These are phyloP conservation scores for Zopfochytrium polystomum DNA, from an alignment of 371 early-diverging fungal species.

Conservation along the genomic window DNA sequence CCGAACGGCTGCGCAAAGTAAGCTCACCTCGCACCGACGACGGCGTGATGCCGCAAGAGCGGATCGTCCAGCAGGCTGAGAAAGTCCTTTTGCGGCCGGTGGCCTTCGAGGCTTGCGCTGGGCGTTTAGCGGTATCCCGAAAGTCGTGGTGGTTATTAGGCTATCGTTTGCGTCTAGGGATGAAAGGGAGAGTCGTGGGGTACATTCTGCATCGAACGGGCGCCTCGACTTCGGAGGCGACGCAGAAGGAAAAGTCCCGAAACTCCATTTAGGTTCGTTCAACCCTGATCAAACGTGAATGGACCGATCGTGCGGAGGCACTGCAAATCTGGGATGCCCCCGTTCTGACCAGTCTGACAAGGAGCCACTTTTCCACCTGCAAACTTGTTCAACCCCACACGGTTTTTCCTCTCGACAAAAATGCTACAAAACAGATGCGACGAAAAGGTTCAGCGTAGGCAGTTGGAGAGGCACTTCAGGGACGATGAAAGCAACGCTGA, in stretches of 20 bases:
- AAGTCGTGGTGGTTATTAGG: background rate
- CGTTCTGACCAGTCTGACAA: no score
- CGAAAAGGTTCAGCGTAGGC: no score
- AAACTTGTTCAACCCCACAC: no score
- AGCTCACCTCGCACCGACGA: constrained; percentile 1
- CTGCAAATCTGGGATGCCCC: no score
- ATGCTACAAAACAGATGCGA: no score
- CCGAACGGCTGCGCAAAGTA: background rate
- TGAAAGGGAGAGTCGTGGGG: background rate
- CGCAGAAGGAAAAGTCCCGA: constrained; percentile 68
- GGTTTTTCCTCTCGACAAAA: no score
- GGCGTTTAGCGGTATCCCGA: constrained; percentile 13
- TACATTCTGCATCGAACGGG: constrained; percentile 68
- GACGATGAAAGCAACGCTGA: no score
- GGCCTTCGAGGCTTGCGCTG: constrained; percentile 9
- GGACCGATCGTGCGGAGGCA: no score
- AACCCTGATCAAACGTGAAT: no score
- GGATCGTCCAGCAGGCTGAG: background rate
- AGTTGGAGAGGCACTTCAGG: no score
- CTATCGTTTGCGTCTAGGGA: background rate
- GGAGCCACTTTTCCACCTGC: no score
- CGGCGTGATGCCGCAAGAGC: background rate
- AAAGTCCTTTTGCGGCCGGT: background rate
- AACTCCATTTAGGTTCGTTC: no score
- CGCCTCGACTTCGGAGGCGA: constrained; percentile 64